Conservation (phyloP, 1,139 yeast species). For the Pneumocystis carinii region DNA sequence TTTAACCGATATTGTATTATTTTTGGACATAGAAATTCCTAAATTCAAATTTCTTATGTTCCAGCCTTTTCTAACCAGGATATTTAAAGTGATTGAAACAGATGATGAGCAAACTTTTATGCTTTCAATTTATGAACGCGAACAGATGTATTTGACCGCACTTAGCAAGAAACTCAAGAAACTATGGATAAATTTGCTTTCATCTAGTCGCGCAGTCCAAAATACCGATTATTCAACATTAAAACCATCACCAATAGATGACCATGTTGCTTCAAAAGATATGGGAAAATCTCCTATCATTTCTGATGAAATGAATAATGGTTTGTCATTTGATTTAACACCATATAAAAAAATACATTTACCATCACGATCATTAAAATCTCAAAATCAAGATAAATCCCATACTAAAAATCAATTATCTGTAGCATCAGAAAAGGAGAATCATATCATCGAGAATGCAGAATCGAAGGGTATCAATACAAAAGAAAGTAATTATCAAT, state of each 20-base stretch:
- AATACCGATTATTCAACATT: not conserved
- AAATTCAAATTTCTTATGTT: not conserved
- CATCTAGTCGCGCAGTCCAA: not conserved
- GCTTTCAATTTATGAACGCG: not conserved
- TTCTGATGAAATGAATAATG: not conserved
- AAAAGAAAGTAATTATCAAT: not conserved
- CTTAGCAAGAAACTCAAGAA: not conserved
- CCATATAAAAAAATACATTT: not conserved
- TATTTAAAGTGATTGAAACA: not conserved
- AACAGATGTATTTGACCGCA: not conserved
- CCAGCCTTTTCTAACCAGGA: not conserved
- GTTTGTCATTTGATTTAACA: not conserved
- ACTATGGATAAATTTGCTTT: not conserved
- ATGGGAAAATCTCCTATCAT: not conserved
- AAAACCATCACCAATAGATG: not conserved
- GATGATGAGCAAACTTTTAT: not conserved
- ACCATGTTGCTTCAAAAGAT: not conserved
- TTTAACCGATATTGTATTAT: not conserved
- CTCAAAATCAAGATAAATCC: not conserved
- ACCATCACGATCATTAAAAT: not conserved
- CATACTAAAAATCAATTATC: not conserved
- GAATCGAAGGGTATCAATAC: not conserved
- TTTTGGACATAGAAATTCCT: not conserved
- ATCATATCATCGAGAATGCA: not conserved
- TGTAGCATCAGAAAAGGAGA: not conserved